Percentiles rank a stretch among this genome's conserved stretches.
These are phyloP conservation scores for Pleurotus platypus DNA, from an alignment of 768 basidiomycete genomes.

Conservation along the genomic window DNA sequence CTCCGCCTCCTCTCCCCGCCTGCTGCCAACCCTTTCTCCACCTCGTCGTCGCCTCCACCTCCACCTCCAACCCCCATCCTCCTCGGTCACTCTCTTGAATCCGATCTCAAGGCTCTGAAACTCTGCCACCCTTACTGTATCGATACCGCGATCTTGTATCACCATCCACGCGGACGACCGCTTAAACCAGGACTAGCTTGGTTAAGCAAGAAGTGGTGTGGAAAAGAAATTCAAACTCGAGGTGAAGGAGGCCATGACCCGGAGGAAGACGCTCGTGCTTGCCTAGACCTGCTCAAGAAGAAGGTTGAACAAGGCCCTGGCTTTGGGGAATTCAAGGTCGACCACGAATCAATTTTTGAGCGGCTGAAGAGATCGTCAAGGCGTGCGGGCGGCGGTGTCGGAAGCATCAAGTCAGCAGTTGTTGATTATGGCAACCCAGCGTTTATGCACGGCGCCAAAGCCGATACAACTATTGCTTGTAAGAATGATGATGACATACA, in stretches of 20 bases:
- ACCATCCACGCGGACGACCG: conserved; percentile 91
- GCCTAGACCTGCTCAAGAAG: conserved; percentile 76
- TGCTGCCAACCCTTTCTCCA: conserved; percentile 41
- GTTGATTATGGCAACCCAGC: conserved; percentile 84
- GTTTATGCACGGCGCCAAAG: conserved; percentile 83
- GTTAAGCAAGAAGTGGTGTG: conserved; percentile 93
- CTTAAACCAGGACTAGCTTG: conserved; percentile 96
- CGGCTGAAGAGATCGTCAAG: conserved; percentile 58
- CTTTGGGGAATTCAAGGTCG: conserved; percentile 84
- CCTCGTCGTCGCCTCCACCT: conserved; percentile 18
- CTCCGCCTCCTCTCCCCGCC: conserved; percentile 57
- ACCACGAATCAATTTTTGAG: conserved; percentile 87
- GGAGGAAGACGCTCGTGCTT: conserved; percentile 90
- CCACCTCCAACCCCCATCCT: conserved; percentile 67
- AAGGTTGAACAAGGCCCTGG: conserved; percentile 71
- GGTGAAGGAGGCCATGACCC: conserved; percentile 91
- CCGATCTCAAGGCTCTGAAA: conserved; percentile 86
- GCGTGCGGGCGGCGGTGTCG: conserved; percentile 30
- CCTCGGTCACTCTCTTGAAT: conserved; percentile 93
- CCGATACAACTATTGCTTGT: conserved; percentile 74
- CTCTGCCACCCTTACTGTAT: conserved; percentile 84
- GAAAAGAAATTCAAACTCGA: conserved; percentile 80
- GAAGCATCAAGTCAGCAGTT: conserved; percentile 56
- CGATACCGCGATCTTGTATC: conserved; percentile 87
- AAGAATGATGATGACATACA: conserved; percentile 75